Evolutionary conservation across 345 rosid species (phyloP), one percentile per base, ranked within the genome.

Genomic region (Xanthoceras sorbifolium): DNA sequence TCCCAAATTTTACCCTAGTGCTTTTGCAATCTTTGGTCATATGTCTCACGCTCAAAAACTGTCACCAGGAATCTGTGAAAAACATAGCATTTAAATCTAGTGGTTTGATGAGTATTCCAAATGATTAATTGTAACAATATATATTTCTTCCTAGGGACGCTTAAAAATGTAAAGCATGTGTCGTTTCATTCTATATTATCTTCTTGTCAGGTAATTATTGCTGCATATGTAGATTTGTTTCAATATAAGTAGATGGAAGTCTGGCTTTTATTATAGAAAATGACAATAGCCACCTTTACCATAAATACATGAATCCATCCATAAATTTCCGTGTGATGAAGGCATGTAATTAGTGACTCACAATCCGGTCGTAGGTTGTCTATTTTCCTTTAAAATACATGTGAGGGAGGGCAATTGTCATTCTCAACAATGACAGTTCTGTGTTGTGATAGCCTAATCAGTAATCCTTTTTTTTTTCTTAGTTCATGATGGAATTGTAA

Each of bases 401-500:
- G 40, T 17, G 18, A 9, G 50, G 50, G 11, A 44, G 50, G 14
- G 50, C 15, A 44, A 3, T 14, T 44, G 50, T 44, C 18, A 12
- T 46, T 46, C 20, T 14, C 20, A 3, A 62, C 66, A 29, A 28
- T 62, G 17, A 62, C 32, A 28, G 31, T 66, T 66, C 6, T 9
- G 1, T 64, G 23, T 34, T 36, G 4, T 62, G 67, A 64, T n/a
- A n/a, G n/a, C n/a, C n/a, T n/a, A n/a, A n/a, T n/a, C n/a, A n/a
- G n/a, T n/a, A n/a, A n/a, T n/a, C n/a, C n/a, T n/a, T n/a, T n/a
- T n/a, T n/a, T n/a, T n/a, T n/a, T n/a, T n/a, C n/a, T n/a, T n/a
- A n/a, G n/a, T n/a, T n/a, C 36, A 15, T 79, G 48, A 28, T 70
- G 31, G 44, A 60, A 34, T 60, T 64, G 36, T 79, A 7, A 17